Conservation (phyloP, 495 filamentous ascomycete species). For the Podospora australis region DNA sequence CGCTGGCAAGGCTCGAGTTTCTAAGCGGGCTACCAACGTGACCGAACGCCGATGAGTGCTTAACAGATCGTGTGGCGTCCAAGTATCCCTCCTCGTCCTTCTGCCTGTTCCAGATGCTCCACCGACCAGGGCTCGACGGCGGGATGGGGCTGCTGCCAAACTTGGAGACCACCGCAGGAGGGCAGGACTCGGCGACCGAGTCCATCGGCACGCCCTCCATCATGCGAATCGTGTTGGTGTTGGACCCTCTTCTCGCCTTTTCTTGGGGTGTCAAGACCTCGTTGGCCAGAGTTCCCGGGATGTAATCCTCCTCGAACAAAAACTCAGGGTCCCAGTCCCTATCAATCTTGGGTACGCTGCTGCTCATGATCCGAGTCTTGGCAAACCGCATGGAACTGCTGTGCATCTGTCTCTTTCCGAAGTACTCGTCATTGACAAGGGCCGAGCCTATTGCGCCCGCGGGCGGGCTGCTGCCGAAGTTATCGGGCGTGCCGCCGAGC, state of each 20-base stretch:
- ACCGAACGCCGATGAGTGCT: constrained; percentile 55
- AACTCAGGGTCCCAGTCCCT: constrained; percentile 81
- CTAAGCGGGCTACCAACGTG: constrained; percentile 92
- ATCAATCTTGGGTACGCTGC: constrained; percentile 65
- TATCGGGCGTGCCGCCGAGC: constrained; percentile 46
- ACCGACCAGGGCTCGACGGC: constrained; percentile 77
- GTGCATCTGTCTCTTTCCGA: constrained; percentile 71
- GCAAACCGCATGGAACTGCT: constrained; percentile 62
- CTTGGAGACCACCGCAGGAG: constrained; percentile 47
- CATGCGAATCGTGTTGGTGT: constrained; percentile 37
- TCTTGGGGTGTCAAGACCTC: constrained; percentile 91
- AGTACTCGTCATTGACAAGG: constrained; percentile 54
- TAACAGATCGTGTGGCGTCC: constrained; percentile 25
- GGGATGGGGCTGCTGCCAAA: constrained; percentile 73
- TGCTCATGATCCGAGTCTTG: constrained; percentile 70
- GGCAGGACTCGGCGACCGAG: constrained; percentile 27
- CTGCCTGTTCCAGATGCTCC: constrained; percentile 73
- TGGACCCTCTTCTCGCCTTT: constrained; percentile 72
- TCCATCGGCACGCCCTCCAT: constrained; percentile 44
- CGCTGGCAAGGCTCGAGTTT: constrained; percentile 67
- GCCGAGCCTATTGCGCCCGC: constrained; percentile 39
- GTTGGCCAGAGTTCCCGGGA: constrained; percentile 72
- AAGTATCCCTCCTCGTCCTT: constrained; percentile 59
- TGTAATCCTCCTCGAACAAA: constrained; percentile 86
- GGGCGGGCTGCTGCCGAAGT: constrained; percentile 57